These are phyloP conservation scores for Boletales sp. DNA, from an alignment of 768 basidiomycete species.

Conservation along the genomic window DNA sequence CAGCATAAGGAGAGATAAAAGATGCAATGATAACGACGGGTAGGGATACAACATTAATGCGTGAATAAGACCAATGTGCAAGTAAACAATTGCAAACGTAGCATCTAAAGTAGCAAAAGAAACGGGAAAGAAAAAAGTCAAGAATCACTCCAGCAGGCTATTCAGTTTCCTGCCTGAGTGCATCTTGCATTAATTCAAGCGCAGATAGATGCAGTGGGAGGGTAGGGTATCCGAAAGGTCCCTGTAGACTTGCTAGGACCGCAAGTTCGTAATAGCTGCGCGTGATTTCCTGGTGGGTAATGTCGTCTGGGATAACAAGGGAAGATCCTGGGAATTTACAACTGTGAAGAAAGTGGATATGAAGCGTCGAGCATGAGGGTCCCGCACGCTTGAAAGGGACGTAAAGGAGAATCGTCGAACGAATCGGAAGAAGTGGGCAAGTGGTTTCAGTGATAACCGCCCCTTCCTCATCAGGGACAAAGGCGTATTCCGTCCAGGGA, in stretches of 20 bases:
- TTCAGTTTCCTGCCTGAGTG: conserved; percentile 31
- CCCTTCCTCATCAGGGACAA: conserved; percentile 32
- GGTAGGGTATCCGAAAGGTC: conserved; percentile 45
- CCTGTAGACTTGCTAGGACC: conserved; percentile 47
- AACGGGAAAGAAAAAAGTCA: background rate
- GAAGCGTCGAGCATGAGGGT: conserved; percentile 45
- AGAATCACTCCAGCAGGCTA: conserved; percentile 4
- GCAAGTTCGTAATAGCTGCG: conserved; percentile 68
- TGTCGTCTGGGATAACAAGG: conserved; percentile 29
- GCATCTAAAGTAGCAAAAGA: conserved; percentile 12
- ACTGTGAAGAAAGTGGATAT: conserved; percentile 59
- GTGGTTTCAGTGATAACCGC: conserved; percentile 26
- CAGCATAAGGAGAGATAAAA: conserved; percentile 19
- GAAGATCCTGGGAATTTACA: conserved; percentile 42
- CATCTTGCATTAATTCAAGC: conserved; percentile 55
- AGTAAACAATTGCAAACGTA: conserved; percentile 7
- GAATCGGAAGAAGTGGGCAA: conserved; percentile 47
- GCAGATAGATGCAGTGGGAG: conserved; percentile 77
- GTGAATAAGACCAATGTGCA: conserved; percentile 7
- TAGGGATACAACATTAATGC: conserved; percentile 31
- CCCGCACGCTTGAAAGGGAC: conserved; percentile 42
- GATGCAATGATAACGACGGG: conserved; percentile 20
- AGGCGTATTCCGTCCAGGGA: conserved; percentile 25
- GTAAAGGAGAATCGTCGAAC: conserved; percentile 57
- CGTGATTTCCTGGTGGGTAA: conserved; percentile 52